phyloP scores from a whole-genome alignment of 83 land plant species.

The Picea abies region DNA sequence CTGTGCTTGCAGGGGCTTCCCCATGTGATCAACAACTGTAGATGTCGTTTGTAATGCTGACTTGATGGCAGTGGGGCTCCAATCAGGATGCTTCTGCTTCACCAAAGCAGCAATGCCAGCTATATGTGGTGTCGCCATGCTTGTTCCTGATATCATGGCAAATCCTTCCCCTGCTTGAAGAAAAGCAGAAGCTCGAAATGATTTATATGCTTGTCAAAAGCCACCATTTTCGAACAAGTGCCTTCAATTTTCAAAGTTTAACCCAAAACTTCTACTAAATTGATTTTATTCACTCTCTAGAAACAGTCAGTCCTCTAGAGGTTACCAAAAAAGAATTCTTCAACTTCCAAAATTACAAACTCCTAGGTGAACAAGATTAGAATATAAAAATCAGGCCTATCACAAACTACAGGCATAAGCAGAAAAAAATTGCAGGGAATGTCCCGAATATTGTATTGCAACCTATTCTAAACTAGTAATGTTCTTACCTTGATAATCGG shows the following conservation, averaged over 20 bases:
- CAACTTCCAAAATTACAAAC: too few relatives aligned
- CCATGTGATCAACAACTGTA: conserved; percentile 51
- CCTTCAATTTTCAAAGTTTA: too few relatives aligned
- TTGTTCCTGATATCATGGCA: conserved; percentile 91
- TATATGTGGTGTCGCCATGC: conserved; percentile 95
- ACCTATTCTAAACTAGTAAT: not conserved
- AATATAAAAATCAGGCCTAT: not conserved
- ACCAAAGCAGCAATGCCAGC: conserved; percentile 91
- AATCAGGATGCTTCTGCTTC: conserved; percentile 71
- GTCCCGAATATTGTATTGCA: not conserved
- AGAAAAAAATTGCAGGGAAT: too few relatives aligned
- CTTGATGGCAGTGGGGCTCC: conserved; percentile 91
- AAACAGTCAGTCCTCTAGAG: too few relatives aligned
- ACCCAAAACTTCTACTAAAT: too few relatives aligned
- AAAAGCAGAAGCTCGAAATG: not conserved
- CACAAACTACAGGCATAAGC: not conserved
- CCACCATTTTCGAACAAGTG: too few relatives aligned
- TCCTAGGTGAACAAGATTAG: too few relatives aligned
- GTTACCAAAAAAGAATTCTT: too few relatives aligned
- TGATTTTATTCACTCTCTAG: too few relatives aligned
- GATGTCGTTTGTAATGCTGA: conserved; percentile 92
- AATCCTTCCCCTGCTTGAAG: conserved; percentile 71
- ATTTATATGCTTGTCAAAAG: too few relatives aligned
- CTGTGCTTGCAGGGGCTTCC: conserved; percentile 73
- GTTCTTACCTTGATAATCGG: conserved; percentile 69